Evolutionary conservation across 1,139 yeast genomes (phyloP).

Genomic region (Kurtzmaniella quercitrusa): DNA sequence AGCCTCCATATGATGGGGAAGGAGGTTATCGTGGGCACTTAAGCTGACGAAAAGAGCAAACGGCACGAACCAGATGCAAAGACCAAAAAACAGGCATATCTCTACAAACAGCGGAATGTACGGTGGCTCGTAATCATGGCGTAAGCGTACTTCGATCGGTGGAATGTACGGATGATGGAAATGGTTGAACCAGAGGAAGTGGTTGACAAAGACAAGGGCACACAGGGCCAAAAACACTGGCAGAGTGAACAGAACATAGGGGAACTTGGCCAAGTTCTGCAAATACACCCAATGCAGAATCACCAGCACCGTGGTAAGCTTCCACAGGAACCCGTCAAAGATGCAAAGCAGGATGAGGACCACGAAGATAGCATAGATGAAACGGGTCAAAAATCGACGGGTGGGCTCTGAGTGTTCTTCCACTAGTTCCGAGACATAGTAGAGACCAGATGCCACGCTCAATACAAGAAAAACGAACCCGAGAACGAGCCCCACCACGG

Average conservation of each 20-base stretch:
- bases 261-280: slow-evolving; percentile 76
- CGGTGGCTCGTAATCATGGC: slow-evolving; percentile 59
- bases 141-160: slow-evolving; percentile 51
- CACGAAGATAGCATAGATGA: slow-evolving; percentile 57
- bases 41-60: slow-evolving; percentile 87
- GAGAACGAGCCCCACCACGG: slow-evolving; percentile 65
- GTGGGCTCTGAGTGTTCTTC: slow-evolving; percentile 93
- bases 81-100: slow-evolving; percentile 89
- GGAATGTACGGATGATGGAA: slow-evolving; percentile 69
- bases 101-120: slow-evolving; percentile 79
- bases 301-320: slow-evolving; percentile 60
- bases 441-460: slow-evolving; percentile 77
- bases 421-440: slow-evolving; percentile 85
- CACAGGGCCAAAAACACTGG: slow-evolving; percentile 71
- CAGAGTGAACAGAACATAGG: slow-evolving; percentile 71
- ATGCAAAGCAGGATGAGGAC: slow-evolving; percentile 53
- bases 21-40: slow-evolving; percentile 85
- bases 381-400: slow-evolving; percentile 56
- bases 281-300: slow-evolving; percentile 67
- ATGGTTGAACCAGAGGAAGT: slow-evolving; percentile 84
- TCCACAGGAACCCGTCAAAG: slow-evolving; percentile 76
- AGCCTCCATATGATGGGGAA: slow-evolving; percentile 56
- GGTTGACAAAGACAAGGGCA: slow-evolving; percentile 70
- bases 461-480: slow-evolving; percentile 69
- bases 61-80: slow-evolving; percentile 92